These are phyloP conservation scores for Citrus trifoliata DNA, from an alignment of 345 rosid species.

Conservation along the genomic window DNA sequence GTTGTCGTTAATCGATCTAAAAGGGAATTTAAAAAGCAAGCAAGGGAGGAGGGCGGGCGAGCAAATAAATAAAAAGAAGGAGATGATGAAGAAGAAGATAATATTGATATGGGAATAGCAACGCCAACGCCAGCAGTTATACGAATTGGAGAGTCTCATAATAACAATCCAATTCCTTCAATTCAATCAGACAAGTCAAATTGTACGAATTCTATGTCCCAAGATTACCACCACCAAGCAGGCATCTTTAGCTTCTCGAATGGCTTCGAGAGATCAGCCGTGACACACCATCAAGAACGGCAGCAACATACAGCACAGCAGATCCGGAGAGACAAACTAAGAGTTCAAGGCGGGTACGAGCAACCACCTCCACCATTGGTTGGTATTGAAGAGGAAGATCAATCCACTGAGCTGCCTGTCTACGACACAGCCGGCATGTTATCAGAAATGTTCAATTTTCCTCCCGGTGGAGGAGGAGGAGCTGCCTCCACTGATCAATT, in stretches of 20 bases:
- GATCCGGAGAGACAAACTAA: conserved; percentile 68
- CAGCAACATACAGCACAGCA: conserved; percentile 56
- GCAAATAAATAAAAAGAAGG: not conserved
- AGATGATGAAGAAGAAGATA: conserved; percentile 42
- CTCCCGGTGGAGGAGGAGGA: conserved; percentile 29
- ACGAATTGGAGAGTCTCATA: conserved; percentile 24
- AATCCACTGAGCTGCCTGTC: conserved; percentile 44
- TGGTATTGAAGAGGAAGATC: conserved; percentile 52
- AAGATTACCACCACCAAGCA: conserved; percentile 50
- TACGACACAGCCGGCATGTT: conserved; percentile 84
- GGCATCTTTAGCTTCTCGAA: conserved; percentile 69
- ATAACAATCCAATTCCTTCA: conserved; percentile 14
- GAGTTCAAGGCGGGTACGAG: conserved; percentile 43
- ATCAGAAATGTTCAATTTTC: conserved; percentile 93
- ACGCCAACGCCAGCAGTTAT: conserved; percentile 32
- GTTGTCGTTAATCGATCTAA: conserved; percentile 24
- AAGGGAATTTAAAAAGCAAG: conserved; percentile 21
- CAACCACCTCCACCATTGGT: conserved; percentile 41
- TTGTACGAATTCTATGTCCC: conserved; percentile 74
- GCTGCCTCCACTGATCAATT: conserved; percentile 31
- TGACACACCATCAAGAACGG: conserved; percentile 26
- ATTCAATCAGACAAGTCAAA: conserved; percentile 16
- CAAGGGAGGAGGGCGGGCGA: not conserved
- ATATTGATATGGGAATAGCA: conserved; percentile 71
- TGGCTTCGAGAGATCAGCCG: conserved; percentile 56